Base-by-base conservation (phyloP, 148 eudicot genomes). In the Oxyria digyna region DNA sequence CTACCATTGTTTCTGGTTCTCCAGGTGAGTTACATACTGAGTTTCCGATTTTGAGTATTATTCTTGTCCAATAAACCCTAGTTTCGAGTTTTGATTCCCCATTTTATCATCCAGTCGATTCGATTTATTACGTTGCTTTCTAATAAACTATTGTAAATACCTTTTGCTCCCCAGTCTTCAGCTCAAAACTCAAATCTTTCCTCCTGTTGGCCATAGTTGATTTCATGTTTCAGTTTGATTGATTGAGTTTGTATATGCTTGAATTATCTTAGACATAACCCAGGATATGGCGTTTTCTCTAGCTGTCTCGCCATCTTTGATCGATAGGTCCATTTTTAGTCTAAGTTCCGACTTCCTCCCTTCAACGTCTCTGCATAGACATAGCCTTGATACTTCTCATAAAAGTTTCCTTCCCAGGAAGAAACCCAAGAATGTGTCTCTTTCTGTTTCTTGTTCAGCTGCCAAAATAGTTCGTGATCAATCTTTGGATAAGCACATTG, bases 401-500 rank as follows among this genome's bases (percentile, higher is more conserved):
- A 40, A 38, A 29, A 37, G 31, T 38, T 66, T 11, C 20, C 42
- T 66, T 20, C 45, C 32, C 31, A 66, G 59, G 62, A 43, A 14
- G 17, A 50, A 75, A 42, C 32, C 37, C 41, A 69, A 45, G 55
- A 45, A 48, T 1, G 26, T 29, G 41, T 66, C 79, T 42, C 55
- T 79, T 65, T 66, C 77, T 17, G 77, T 81, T 21, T 63, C 73
- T 21, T 83, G 81, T 57, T 84, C 88, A 37, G 71, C 87, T 43
- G 79, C 75, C n/a, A 71, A 87, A 74, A 74, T 78, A 24, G 86
- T 87, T 67, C 85, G 85, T 42, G 98, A 93, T 67, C 87, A 79
- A 9, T 76, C 82, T 43, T 73, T 93, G 68, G 98, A 93, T 73
- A 89, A 76, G 75, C 91, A 93, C 73, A 86, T 93, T 23, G 86